Evolutionary conservation across 1,284 basidiomycete species (phyloP).

Genomic region (Fomitopsis betulina): DNA sequence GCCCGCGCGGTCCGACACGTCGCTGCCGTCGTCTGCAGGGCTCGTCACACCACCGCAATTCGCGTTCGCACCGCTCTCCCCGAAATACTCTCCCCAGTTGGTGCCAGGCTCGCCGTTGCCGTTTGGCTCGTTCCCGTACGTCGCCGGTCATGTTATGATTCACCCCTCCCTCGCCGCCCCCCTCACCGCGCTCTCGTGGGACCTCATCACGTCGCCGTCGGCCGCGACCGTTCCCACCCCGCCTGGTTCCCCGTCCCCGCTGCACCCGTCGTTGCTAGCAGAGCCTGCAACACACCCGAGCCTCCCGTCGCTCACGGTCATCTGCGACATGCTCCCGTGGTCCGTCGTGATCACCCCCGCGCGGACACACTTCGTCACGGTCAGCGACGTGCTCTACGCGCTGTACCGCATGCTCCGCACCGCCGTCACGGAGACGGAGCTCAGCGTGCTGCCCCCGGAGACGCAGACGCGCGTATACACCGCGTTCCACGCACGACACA

Average conservation of each 20-base stretch:
- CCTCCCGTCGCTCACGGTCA: conserved; percentile 6
- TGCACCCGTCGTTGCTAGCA: conserved; percentile 3
- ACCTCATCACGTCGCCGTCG: conserved; percentile 3
- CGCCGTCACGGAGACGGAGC: conserved; percentile 5
- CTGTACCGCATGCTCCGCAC: conserved; percentile 10
- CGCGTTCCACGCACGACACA: conserved; percentile 15
- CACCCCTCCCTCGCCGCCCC: conserved; percentile 6
- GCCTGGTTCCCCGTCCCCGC: not conserved
- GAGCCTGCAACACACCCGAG: conserved; percentile 10
- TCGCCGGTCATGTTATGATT: conserved; percentile 2
- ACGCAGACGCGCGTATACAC: conserved; percentile 12
- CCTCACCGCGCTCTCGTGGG: conserved; percentile 3
- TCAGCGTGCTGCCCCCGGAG: conserved; percentile 6
- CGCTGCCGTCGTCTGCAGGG: conserved; percentile 5
- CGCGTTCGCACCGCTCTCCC: conserved; percentile 1
- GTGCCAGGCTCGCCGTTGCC: not conserved
- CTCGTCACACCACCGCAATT: conserved; percentile 6
- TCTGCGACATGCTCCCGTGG: conserved; percentile 11
- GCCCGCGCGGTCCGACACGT: conserved; percentile 3
- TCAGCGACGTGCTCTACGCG: conserved; percentile 12
- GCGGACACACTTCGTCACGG: conserved; percentile 5
- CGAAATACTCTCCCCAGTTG: not conserved
- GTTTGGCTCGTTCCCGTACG: conserved; percentile 4
- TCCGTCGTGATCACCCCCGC: conserved; percentile 5
- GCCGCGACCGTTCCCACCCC: not conserved